These are phyloP conservation scores for Chaetomidium leptoderma DNA, from an alignment of 495 filamentous ascomycete species.

Conservation along the genomic window DNA sequence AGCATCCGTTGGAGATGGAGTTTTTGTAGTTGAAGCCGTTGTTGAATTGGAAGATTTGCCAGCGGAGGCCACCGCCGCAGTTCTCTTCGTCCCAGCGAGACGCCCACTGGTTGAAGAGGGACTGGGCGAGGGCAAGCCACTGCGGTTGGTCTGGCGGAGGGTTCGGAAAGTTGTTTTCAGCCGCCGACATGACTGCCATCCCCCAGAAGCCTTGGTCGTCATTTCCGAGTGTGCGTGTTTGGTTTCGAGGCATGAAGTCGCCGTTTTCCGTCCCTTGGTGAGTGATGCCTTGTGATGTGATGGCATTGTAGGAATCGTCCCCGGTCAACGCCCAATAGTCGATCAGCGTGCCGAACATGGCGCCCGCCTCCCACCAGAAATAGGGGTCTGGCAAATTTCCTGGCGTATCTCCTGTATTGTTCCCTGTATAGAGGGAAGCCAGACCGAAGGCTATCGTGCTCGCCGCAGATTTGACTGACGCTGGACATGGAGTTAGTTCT, in stretches of 20 bases:
- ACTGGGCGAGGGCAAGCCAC: conserved; percentile 76
- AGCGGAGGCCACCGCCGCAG: conserved; percentile 75
- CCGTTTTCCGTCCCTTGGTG: conserved; percentile 64
- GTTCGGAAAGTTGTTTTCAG: conserved; percentile 71
- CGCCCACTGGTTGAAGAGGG: conserved; percentile 67
- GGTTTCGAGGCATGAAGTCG: conserved; percentile 78
- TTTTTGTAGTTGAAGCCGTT: conserved; percentile 80
- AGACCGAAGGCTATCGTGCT: conserved; percentile 45
- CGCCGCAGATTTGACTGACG: conserved; percentile 42
- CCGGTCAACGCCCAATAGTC: conserved; percentile 84
- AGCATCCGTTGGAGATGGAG: conserved; percentile 69
- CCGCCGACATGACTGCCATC: conserved; percentile 74
- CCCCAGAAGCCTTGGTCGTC: conserved; percentile 89
- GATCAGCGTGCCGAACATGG: conserved; percentile 69
- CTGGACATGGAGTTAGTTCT: conserved; percentile 21
- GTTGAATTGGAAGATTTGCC: conserved; percentile 83
- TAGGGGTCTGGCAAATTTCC: conserved; percentile 72
- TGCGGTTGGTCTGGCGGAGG: conserved; percentile 59
- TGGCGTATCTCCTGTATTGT: conserved; percentile 63
- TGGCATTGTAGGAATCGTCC: conserved; percentile 67
- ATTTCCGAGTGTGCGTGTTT: conserved; percentile 71
- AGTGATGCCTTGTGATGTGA: conserved; percentile 61
- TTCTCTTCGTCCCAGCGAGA: conserved; percentile 62
- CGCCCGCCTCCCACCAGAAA: conserved; percentile 78
- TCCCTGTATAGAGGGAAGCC: conserved; percentile 65